Percentiles rank a stretch among this genome's conserved stretches.
phyloP scores from a whole-genome alignment of 1,139 yeast genomes.

The Sugiyamaella sp. region DNA sequence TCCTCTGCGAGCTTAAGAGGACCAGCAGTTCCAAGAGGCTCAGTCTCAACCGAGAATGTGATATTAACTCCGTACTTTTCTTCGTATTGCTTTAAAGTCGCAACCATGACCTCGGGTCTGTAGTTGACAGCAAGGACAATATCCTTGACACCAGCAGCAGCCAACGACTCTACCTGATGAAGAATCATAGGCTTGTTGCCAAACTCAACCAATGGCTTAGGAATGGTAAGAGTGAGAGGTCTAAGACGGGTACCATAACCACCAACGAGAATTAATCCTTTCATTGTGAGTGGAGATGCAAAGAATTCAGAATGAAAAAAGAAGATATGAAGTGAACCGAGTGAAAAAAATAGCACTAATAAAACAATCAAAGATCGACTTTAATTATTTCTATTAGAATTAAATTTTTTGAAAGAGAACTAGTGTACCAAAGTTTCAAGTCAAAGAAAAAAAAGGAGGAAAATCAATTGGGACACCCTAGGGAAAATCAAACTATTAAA shows the following conservation, averaged over 20 bases:
- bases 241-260: slow-evolving; percentile 99
- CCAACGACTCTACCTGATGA: slow-evolving; percentile 97
- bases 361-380: slow-evolving; percentile 5
- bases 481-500: slow-evolving; percentile 11
- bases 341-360: slow-evolving; percentile 7
- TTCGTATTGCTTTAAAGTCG: slow-evolving; percentile 91
- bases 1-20: slow-evolving; percentile 97
- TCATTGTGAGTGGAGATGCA: slow-evolving; percentile 55
- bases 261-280: slow-evolving; percentile 98
- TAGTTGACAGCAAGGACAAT: slow-evolving; percentile 98
- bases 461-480: background rate
- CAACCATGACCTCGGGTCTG: slow-evolving; percentile 99
- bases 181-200: slow-evolving; percentile 89
- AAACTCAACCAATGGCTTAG: slow-evolving; percentile 98
- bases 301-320: slow-evolving; percentile 7
- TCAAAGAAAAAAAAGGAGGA: slow-evolving; percentile 8
- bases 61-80: slow-evolving; percentile 90
- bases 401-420: background rate
- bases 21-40: slow-evolving; percentile 99
- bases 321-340: background rate
- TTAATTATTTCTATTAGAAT: slow-evolving; percentile 3
- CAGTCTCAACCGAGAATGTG: slow-evolving; percentile 98
- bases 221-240: slow-evolving; percentile 94
- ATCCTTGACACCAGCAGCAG: slow-evolving; percentile 98
- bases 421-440: background rate